phyloP scores from a whole-genome alignment of 768 basidiomycete species.

The Glaciozyma antarctica region DNA sequence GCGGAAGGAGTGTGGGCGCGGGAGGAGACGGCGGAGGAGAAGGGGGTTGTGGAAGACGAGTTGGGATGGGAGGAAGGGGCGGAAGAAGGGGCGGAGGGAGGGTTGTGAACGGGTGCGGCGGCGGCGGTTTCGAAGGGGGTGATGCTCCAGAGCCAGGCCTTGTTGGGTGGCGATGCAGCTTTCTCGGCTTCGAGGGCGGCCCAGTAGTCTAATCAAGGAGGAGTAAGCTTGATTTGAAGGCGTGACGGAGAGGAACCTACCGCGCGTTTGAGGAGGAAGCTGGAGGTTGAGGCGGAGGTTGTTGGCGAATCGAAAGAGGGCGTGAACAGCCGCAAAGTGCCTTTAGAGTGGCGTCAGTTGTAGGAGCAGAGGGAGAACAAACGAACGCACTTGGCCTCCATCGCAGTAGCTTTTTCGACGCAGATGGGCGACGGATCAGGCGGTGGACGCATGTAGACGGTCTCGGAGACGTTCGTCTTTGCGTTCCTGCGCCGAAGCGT shows the following conservation, averaged over 20 bases:
- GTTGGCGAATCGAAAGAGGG: conserved; percentile 34
- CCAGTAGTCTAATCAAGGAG: conserved; percentile 17
- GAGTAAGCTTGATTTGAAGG: conserved; percentile 4
- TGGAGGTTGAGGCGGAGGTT: conserved; percentile 49
- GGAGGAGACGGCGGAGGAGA: neutral
- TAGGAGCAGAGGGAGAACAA: conserved; percentile 46
- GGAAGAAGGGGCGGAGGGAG: neutral
- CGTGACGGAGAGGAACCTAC: conserved; percentile 35
- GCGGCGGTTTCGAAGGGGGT: conserved; percentile 31
- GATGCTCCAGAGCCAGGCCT: conserved; percentile 28
- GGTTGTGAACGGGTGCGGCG: conserved; percentile 12
- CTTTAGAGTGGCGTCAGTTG: neutral
- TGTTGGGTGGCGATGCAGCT: conserved; percentile 25
- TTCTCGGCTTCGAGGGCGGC: conserved; percentile 28
- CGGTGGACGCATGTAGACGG: conserved; percentile 62
- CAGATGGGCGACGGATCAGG: conserved; percentile 43
- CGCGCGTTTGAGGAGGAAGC: conserved; percentile 71
- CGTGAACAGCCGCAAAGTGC: conserved; percentile 24
- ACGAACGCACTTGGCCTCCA: conserved; percentile 77
- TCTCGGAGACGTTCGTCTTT: conserved; percentile 55
- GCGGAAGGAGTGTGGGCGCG: neutral
- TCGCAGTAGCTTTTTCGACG: conserved; percentile 52
- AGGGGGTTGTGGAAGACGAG: neutral
- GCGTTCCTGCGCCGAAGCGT: conserved; percentile 59
- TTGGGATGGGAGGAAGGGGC: neutral